Evolutionary conservation across 2,329 filamentous ascomycete species (phyloP).

Genomic region (Aureobasidium melanogenum): DNA sequence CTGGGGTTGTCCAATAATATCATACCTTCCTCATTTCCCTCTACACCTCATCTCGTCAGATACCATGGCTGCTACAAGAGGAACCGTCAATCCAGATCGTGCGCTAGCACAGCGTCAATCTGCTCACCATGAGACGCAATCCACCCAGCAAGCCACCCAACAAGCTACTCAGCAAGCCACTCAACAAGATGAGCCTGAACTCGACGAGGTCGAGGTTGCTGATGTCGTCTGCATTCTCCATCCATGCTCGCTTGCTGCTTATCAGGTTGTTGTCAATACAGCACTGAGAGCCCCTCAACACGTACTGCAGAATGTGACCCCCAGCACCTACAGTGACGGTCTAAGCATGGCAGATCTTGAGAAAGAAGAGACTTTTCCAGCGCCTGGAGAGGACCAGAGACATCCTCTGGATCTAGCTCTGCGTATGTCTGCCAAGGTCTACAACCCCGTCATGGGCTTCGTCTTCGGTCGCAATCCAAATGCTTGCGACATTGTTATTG

Average conservation of each 20-base stretch:
- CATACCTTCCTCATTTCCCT: neutral
- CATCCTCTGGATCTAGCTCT: slow-evolving; percentile 50
- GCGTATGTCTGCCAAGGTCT: slow-evolving; percentile 64
- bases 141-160: slow-evolving; percentile 4
- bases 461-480: slow-evolving; percentile 69
- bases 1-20: neutral
- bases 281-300: slow-evolving; percentile 46
- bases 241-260: slow-evolving; percentile 64
- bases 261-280: slow-evolving; percentile 56
- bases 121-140: neutral
- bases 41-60: neutral
- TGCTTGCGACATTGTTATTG: slow-evolving; percentile 64
- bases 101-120: neutral
- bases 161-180: slow-evolving; percentile 9
- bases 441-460: slow-evolving; percentile 64
- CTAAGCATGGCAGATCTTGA: slow-evolving; percentile 22
- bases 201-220: slow-evolving; percentile 71
- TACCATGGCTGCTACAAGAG: neutral
- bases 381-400: slow-evolving; percentile 38
- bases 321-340: slow-evolving; percentile 24
- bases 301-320: slow-evolving; percentile 44
- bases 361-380: slow-evolving; percentile 39
- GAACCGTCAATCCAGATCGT: neutral
- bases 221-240: slow-evolving; percentile 87
- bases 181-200: slow-evolving; percentile 5